Evolutionary conservation across 192 early-diverging fungal species (phyloP), one percentile per base, ranked within the genome.

Genomic region (Backusella tarrabulga): DNA sequence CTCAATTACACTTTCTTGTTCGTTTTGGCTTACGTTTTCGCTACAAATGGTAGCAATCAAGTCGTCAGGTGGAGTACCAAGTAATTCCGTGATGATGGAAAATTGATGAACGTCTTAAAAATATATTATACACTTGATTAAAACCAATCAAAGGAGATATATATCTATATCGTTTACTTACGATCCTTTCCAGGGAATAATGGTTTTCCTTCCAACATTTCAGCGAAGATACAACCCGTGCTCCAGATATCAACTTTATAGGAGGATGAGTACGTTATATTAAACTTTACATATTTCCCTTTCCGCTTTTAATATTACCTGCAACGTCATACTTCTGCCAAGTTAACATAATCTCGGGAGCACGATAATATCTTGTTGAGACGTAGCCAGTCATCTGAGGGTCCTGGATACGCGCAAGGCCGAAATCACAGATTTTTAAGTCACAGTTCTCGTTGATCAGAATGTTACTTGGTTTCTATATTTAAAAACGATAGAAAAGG

Each of bases 341-440:
- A 40, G 95, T 96, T 68, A 99, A 86, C 96, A 99, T 97, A 79
- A 99, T 97, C 76, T 99, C 97, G 41, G 97, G 97, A 21, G 97
- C 96, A 75, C 97, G 92, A 81, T 99, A 99, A 86, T 97, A 97
- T 54, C 97, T 88, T 15, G 97, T 97, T 12, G 96, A 95, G 23
- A 97, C 97, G 83, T 99, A 99, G 35, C 96, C 96, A 32, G 96
- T 98, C 96, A 98, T 98, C 80, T 96, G 94, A 74, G 93, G 91
- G 77, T 97, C 96, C 71, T 95, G 93, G 40, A 97, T 91, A 74
- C 97, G 92, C 1, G 97, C 97, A 69, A 99, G 84, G 1, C 97
- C 97, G 83, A 99, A 97, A 83, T 99, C 97, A 83, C 96, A 97
- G 77, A 99, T 99, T 88, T 96, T 99, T 56, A 99, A 87, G 81